A percentile compares a stretch with the other conserved stretches of the same genome.
Conservation (phyloP, 495 filamentous ascomycete species). For the Podospora anserina region DNA sequence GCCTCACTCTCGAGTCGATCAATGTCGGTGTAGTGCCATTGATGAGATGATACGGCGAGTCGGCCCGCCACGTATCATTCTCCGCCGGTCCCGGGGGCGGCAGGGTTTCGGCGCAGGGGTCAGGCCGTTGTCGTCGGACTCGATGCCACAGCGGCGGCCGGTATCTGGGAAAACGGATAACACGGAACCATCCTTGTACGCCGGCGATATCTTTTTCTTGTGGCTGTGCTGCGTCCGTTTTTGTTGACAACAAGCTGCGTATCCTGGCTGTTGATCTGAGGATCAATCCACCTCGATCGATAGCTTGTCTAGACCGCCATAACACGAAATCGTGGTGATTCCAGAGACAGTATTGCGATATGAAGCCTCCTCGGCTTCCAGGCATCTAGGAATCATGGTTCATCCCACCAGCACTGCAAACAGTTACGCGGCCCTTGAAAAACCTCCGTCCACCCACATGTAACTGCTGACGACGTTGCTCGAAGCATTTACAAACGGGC, state of each 20-base stretch:
- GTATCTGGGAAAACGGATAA: background rate
- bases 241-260: background rate
- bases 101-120: constrained; percentile 5
- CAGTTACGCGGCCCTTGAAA: background rate
- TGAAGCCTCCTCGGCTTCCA: background rate
- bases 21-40: background rate
- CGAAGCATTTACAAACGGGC: background rate
- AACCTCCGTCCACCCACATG: background rate
- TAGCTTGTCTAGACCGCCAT: background rate
- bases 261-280: background rate
- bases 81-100: constrained; percentile 1
- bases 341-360: background rate
- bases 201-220: background rate
- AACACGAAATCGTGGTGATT: background rate
- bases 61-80: background rate
- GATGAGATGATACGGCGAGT: background rate
- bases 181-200: background rate
- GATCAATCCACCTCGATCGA: background rate
- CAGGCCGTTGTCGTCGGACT: background rate
- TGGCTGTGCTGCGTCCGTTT: background rate
- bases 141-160: background rate
- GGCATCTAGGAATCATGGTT: background rate
- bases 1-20: background rate
- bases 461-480: background rate
- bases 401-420: background rate